Base-by-base conservation (phyloP, 805 yeast species). In the Komagataella mondaviorum region DNA sequence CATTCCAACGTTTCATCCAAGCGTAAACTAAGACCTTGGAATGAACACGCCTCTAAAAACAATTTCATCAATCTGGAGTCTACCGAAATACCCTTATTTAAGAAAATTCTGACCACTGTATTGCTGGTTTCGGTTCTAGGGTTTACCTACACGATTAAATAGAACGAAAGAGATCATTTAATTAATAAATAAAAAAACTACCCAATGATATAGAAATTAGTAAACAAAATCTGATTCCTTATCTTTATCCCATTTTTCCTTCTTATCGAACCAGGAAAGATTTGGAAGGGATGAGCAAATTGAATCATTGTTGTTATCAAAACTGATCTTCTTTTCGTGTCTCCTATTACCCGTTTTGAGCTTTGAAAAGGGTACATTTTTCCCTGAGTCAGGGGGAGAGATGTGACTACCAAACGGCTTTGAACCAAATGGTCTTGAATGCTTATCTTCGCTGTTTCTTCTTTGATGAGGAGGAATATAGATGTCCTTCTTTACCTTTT, bases 381-480 rank as follows among this genome's bases (percentile, higher is more conserved):
- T 30, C 39, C 39, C 39, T 30, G 39, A 30, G 14, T 30, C 14
- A 30, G 39, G 39, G 14, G 39, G 39, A 30, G 39, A 30, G 14
- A 30, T 30, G 39, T 30, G 39, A 30, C 14, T 30, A 30, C 39
- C 39, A 30, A 30, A 30, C 14, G 39, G 39, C 4, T 8, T 30
- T 8, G 39, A 30, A 8, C 39, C 39, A 30, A 30, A 30, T 30
- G 39, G 39, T 30, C 5, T 30, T 30, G n/a, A 10, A 30, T 30
- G 39, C 39, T 30, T 30, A 14, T 30, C 39, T 30, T 30, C 39
- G 39, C 47, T 49, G 56, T 66, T 65, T 51, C 71, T 65, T 57
- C 82, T 68, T 53, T 75, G 80, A 57, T 77, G 81, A 12, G 82
- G 82, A 23, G 80, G 81, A 18, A 77, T 66, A 55, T 77, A 77